Conservation (phyloP, 176 grass and related monocot genomes). For the Triticum urartu region DNA sequence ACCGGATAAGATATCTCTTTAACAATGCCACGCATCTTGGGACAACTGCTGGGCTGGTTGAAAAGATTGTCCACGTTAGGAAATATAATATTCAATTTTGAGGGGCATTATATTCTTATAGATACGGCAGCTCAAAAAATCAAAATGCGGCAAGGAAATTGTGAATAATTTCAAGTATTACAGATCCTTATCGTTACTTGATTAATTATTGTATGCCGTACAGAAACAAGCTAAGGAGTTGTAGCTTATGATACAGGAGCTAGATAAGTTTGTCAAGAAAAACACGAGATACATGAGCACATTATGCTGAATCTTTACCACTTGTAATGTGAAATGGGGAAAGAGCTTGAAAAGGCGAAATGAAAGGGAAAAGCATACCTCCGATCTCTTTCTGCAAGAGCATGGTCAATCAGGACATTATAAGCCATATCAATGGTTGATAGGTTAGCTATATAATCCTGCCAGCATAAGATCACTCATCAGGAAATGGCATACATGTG, state of each 20-base stretch:
- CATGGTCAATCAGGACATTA: constrained; percentile 89
- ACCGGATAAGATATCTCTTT: constrained; percentile 95
- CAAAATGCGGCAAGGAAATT: constrained; percentile 13
- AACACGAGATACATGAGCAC: background rate
- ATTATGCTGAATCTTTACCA: background rate
- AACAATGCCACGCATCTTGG: constrained; percentile 82
- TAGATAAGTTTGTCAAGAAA: background rate
- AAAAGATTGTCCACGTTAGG: constrained; percentile 49
- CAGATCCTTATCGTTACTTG: background rate
- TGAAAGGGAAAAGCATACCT: constrained; percentile 60
- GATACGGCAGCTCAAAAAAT: constrained; percentile 29
- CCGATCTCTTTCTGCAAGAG: constrained; percentile 92
- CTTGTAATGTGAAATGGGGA: background rate
- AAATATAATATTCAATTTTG: background rate
- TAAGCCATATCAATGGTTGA: constrained; percentile 95
- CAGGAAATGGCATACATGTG: constrained; percentile 18
- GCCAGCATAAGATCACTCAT: constrained; percentile 48
- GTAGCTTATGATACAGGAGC: background rate
- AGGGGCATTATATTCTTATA: background rate
- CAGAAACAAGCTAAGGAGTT: constrained; percentile 1
- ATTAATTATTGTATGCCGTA: constrained; percentile 9
- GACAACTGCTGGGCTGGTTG: constrained; percentile 92
- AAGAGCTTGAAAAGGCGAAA: constrained; percentile 2
- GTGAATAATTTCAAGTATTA: background rate
- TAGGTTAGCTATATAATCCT: constrained; percentile 91